These are phyloP conservation scores for Cyclocybe cylindracea DNA, from an alignment of 768 basidiomycete species.

Conservation along the genomic window DNA sequence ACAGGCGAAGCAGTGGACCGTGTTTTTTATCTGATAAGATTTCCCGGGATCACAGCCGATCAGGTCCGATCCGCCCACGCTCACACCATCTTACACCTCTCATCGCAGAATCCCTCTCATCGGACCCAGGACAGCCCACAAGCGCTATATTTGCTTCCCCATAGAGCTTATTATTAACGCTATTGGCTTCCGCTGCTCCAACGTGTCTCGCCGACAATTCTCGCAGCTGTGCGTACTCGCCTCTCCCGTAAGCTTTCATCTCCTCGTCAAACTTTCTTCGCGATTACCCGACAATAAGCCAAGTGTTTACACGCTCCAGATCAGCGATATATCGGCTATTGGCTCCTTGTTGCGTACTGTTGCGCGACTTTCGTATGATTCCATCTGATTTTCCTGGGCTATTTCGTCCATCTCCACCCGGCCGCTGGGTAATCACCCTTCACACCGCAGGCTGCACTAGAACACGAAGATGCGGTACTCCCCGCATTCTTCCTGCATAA, in stretches of 20 bases:
- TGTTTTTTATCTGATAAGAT: conserved; percentile 34
- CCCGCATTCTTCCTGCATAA: conserved; percentile 12
- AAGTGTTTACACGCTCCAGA: neutral
- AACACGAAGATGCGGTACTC: conserved; percentile 33
- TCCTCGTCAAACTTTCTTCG: neutral
- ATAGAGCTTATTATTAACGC: conserved; percentile 10
- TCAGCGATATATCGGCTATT: conserved; percentile 20
- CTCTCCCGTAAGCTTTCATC: conserved; percentile 1
- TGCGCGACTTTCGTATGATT: conserved; percentile 1
- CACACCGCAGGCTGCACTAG: conserved; percentile 7
- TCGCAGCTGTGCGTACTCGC: neutral
- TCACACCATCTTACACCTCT: conserved; percentile 2
- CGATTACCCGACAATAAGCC: neutral
- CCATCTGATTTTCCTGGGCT: neutral
- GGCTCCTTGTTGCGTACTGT: conserved; percentile 5
- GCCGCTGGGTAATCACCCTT: too few relatives aligned
- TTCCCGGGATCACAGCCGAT: conserved; percentile 14
- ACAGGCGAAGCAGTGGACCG: conserved; percentile 18
- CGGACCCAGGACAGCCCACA: conserved; percentile 5
- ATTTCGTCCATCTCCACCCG: neutral
- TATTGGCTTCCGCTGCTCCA: conserved; percentile 10
- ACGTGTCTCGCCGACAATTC: conserved; percentile 7
- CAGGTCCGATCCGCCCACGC: conserved; percentile 1
- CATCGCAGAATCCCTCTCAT: conserved; percentile 5
- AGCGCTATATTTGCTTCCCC: conserved; percentile 8